Base-by-base conservation (phyloP, 176 grass and related monocot species). In the Cenchrus purpureus region DNA sequence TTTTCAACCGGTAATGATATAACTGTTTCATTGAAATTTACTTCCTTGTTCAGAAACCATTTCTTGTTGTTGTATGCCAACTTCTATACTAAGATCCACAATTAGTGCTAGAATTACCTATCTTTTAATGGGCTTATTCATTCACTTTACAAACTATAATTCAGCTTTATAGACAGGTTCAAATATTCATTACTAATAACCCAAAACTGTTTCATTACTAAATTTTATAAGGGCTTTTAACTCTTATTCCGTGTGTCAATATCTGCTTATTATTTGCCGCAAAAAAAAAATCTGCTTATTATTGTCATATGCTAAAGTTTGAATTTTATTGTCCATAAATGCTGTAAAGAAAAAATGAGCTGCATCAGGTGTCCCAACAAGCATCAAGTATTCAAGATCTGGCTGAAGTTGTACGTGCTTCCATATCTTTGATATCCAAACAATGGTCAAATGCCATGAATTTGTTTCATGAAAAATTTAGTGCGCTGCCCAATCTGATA, bases 321-420 rank as follows among this genome's bases (percentile, higher is more conserved):
- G 16, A 56, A 28, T 82, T 31, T 57, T 45, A 53, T 53, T 66
- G 59, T 76, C 58, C 78, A 82, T 69, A 68, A 89, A 90, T 71
- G 48, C 8, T 52, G 65, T 78, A 49, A 85, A 98, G 95, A 79
- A 98, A 98, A 90, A 98, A 93, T 83, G 95, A 98, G 83, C 87
- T 98, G 85, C 91, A 98, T 92, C 95, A 98, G 87, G 91, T 98
- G 79, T 90, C 95, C 49, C 95, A 93, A 63, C 95, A 95, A 93
- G 95, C 95, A 64, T 98, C 93, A 86, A 98, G 86, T 89, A 98
- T 98, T 87, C 92, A 93, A 88, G 95, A 98, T 95, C 74, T 98
- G 76, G 71, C 94, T 31, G 91, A 98, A 93, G 95, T 95, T 63
- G 87, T 89, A 12, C 89, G 91, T 40, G 82, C 87, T 75, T 98